These are phyloP conservation scores for Lasiodiplodia sp. DNA, from an alignment of 2,329 filamentous ascomycete genomes.

Conservation along the genomic window DNA sequence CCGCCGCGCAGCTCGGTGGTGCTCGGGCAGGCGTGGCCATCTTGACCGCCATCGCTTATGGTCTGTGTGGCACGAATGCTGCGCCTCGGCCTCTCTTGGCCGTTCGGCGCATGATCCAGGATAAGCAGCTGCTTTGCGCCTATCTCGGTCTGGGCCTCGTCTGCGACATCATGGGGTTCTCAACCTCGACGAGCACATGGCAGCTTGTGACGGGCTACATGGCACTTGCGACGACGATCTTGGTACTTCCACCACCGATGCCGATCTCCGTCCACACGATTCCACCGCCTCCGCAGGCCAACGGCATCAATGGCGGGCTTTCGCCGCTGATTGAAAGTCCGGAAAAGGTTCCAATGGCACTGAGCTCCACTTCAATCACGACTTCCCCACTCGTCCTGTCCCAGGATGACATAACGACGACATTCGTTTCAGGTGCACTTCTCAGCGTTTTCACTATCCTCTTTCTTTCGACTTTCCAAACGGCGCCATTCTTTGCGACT, in stretches of 20 bases:
- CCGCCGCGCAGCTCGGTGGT: conserved; percentile 62
- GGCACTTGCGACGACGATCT: conserved; percentile 54
- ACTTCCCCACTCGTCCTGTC: conserved; percentile 46
- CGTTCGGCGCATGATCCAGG: conserved; percentile 41
- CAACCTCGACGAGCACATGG: conserved; percentile 29
- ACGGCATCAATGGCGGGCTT: conserved; percentile 6
- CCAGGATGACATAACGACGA: conserved; percentile 50
- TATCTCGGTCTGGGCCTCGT: conserved; percentile 45
- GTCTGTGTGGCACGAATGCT: conserved; percentile 43
- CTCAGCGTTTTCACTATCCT: conserved; percentile 48
- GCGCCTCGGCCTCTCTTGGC: conserved; percentile 33
- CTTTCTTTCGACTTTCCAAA: conserved; percentile 43
- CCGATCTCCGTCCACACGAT: conserved; percentile 36
- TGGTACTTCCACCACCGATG: conserved; percentile 59
- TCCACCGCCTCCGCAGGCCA: conserved; percentile 17
- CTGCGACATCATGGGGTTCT: conserved; percentile 42
- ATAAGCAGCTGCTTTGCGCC: conserved; percentile 45
- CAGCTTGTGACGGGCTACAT: conserved; percentile 55
- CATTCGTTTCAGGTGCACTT: conserved; percentile 49
- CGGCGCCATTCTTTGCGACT: conserved; percentile 42
- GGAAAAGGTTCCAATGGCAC: conserved; percentile 8
- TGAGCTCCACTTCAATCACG: conserved; percentile 10
- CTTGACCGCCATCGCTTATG: conserved; percentile 55
- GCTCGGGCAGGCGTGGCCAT: conserved; percentile 61
- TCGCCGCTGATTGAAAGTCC: conserved; percentile 29